These are phyloP conservation scores for Carex cristatella DNA, from an alignment of 176 grass and related monocot genomes.

Conservation along the genomic window DNA sequence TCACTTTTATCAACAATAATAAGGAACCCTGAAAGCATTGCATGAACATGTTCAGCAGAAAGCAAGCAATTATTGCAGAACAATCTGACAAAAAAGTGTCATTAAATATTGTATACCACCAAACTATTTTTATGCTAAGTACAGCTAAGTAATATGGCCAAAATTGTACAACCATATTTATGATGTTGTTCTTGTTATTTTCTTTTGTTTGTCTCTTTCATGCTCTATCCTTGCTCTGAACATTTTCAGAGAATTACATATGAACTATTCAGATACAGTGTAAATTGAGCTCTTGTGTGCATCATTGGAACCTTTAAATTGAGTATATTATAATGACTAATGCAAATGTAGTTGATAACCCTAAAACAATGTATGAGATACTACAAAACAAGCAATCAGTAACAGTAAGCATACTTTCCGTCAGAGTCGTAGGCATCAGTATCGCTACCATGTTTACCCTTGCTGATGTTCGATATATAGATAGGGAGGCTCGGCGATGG, in stretches of 20 bases:
- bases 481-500: conserved; percentile 33
- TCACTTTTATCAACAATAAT: background rate
- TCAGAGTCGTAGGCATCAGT: conserved; percentile 53
- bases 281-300: too few species aligned
- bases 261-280: background rate
- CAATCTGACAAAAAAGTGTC: background rate
- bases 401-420: conserved; percentile 47
- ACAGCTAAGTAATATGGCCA: background rate
- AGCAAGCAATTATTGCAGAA: background rate
- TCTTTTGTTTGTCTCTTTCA: background rate
- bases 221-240: background rate
- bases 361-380: background rate
- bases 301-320: background rate
- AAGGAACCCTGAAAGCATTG: background rate
- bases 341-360: background rate
- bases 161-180: background rate
- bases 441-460: conserved; percentile 72
- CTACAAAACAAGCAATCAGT: background rate
- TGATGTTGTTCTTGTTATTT: background rate
- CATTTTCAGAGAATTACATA: background rate
- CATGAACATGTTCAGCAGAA: background rate
- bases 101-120: background rate
- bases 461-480: conserved; percentile 67
- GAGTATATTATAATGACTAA: background rate
- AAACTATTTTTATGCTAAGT: background rate